A percentile compares a stretch with the other conserved stretches of the same genome.
These are phyloP conservation scores for Arthrobotrys musiformis DNA, from an alignment of 2,329 filamentous ascomycete genomes.

Conservation along the genomic window DNA sequence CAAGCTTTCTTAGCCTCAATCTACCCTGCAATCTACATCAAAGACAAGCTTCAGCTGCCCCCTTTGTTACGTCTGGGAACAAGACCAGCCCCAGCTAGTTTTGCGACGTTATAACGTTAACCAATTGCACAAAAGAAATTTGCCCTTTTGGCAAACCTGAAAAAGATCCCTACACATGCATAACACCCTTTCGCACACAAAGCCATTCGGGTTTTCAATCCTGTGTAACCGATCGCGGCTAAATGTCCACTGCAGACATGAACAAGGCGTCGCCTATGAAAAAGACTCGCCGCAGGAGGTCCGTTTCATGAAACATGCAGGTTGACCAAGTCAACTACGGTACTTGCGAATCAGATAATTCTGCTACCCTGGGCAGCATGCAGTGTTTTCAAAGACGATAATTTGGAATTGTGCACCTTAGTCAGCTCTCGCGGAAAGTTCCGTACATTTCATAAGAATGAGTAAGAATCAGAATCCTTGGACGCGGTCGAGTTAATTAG, in stretches of 20 bases:
- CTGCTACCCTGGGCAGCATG: no score
- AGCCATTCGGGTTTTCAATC: neutral
- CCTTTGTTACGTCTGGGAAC: no score
- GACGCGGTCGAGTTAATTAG: neutral
- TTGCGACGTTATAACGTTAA: no score
- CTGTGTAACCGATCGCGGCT: constrained; percentile 45
- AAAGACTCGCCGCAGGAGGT: neutral
- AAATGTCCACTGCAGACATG: constrained; percentile 8
- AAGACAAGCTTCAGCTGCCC: no score
- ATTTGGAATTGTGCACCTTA: constrained; percentile 12
- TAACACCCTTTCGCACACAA: neutral
- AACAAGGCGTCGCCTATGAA: neutral
- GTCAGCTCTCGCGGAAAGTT: neutral
- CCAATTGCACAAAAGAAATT: no score
- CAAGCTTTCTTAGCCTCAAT: constrained; percentile 8
- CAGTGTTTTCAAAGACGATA: neutral
- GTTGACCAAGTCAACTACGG: no score
- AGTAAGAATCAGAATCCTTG: neutral
- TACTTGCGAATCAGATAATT: no score
- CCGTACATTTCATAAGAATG: neutral
- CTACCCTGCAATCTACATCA: neutral
- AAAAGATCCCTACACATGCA: neutral
- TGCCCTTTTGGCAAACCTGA: constrained; percentile 15
- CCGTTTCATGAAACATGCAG: constrained; percentile 23
- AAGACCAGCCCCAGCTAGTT: no score